phyloP scores from a whole-genome alignment of 2,329 filamentous ascomycete species.

The Intubia oerlemansii region DNA sequence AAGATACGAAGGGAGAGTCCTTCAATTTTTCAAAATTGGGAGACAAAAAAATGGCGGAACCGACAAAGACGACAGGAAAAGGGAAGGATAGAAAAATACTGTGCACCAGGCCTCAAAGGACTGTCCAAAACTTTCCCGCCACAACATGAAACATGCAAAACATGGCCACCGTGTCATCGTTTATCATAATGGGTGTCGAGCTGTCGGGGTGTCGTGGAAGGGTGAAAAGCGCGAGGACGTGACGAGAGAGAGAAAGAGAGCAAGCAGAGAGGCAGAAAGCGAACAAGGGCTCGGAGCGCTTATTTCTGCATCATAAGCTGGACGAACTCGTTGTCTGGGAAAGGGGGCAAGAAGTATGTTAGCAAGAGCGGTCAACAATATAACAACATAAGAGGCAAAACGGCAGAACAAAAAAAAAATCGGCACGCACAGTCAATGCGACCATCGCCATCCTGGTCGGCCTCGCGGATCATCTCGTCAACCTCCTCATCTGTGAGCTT shows the following conservation, averaged over 20 bases:
- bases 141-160: slow-evolving; percentile 4
- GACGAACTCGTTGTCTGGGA: slow-evolving; percentile 74
- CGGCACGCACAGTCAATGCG: slow-evolving; percentile 61
- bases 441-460: slow-evolving; percentile 74
- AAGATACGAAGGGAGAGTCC: too few species aligned
- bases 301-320: slow-evolving; percentile 96
- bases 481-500: slow-evolving; percentile 82
- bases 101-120: not conserved
- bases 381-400: not conserved
- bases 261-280: too few species aligned
- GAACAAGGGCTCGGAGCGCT: slow-evolving; percentile 9
- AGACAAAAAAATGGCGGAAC: too few species aligned
- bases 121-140: slow-evolving; percentile 4
- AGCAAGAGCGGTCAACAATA: slow-evolving; percentile 6
- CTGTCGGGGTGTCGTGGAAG: too few species aligned
- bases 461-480: slow-evolving; percentile 84
- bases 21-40: too few species aligned
- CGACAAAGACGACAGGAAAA: too few species aligned
- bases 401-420: not conserved
- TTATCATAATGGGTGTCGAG: slow-evolving; percentile 1
- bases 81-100: too few species aligned
- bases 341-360: slow-evolving; percentile 9
- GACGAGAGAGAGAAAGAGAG: too few species aligned
- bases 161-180: slow-evolving; percentile 3
- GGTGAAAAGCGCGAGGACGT: too few species aligned